Conservation (phyloP, 768 basidiomycete species). For the Psilocybe azurescens region DNA sequence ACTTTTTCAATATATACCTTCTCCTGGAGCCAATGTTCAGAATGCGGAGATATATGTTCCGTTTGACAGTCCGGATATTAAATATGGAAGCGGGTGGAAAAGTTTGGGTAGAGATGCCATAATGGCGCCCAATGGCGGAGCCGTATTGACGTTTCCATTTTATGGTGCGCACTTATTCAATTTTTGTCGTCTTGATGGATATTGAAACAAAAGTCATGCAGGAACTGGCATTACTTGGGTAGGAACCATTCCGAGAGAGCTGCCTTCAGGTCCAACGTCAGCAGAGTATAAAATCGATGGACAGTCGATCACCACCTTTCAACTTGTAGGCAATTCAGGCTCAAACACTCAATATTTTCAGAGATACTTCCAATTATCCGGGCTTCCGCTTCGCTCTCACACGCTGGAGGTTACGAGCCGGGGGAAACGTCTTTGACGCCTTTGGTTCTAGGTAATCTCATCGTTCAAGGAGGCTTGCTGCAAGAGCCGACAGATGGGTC, state of each 20-base stretch:
- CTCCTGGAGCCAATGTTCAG: conserved; percentile 12
- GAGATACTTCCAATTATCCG: conserved; percentile 17
- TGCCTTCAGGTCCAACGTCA: conserved; percentile 14
- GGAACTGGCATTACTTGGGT: conserved; percentile 31
- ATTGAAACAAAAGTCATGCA: conserved; percentile 5
- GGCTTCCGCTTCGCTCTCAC: conserved; percentile 25
- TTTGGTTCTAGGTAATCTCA: conserved; percentile 1
- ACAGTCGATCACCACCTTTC: conserved; percentile 23
- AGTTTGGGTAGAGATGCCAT: conserved; percentile 14
- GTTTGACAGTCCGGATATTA: conserved; percentile 25
- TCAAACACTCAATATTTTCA: conserved; percentile 26
- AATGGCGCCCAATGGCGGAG: conserved; percentile 21
- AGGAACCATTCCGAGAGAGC: conserved; percentile 24
- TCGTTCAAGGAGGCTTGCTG: conserved; percentile 4
- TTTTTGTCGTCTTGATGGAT: neutral
- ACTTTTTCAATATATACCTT: conserved; percentile 24
- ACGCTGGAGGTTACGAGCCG: conserved; percentile 20
- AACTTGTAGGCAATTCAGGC: conserved; percentile 15
- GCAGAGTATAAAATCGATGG: conserved; percentile 32
- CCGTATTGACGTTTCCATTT: conserved; percentile 25
- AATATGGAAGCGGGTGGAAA: conserved; percentile 26
- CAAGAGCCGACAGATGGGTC: conserved; percentile 1
- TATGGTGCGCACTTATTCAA: conserved; percentile 21
- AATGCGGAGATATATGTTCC: conserved; percentile 24
- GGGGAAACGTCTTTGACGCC: conserved; percentile 10